These are phyloP conservation scores for Euphorbia peplus DNA, from an alignment of 345 rosid species.

Conservation along the genomic window DNA sequence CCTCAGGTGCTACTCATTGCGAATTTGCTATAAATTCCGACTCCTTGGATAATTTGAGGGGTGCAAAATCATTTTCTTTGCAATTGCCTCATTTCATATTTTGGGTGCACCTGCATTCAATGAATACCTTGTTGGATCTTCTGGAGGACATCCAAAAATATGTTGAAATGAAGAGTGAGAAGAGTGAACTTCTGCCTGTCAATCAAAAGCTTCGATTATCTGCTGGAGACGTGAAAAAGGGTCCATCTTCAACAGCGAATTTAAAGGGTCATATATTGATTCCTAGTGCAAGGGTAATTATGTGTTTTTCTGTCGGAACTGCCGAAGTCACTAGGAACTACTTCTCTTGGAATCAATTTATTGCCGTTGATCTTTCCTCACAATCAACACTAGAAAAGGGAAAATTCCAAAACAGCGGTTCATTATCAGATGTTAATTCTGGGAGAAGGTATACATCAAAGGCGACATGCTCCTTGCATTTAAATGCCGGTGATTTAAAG, in stretches of 20 bases:
- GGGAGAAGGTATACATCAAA: slow-evolving; percentile 40
- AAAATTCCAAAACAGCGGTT: slow-evolving; percentile 16
- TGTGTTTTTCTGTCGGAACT: slow-evolving; percentile 65
- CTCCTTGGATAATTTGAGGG: slow-evolving; percentile 36
- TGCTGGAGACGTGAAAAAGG: slow-evolving; percentile 25
- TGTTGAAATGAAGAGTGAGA: slow-evolving; percentile 26
- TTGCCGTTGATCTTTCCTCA: slow-evolving; percentile 61
- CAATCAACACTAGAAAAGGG: slow-evolving; percentile 37
- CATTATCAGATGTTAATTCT: slow-evolving; percentile 31
- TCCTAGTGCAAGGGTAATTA: slow-evolving; percentile 59
- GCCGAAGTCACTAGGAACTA: slow-evolving; percentile 33
- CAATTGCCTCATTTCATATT: slow-evolving; percentile 56
- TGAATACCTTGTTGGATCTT: slow-evolving; percentile 52
- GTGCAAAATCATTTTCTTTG: slow-evolving; percentile 53
- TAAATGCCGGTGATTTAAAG: slow-evolving; percentile 52
- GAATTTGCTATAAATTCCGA: slow-evolving; percentile 35
- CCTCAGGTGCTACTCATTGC: slow-evolving; percentile 52
- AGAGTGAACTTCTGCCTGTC: slow-evolving; percentile 18
- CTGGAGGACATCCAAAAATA: slow-evolving; percentile 46
- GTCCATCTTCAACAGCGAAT: slow-evolving; percentile 41
- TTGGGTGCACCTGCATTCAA: slow-evolving; percentile 67
- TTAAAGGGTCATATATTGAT: slow-evolving; percentile 53
- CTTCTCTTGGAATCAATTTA: slow-evolving; percentile 55
- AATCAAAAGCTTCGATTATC: slow-evolving; percentile 25
- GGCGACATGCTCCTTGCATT: slow-evolving; percentile 45